Evolutionary conservation across 371 early-diverging fungal species (phyloP).

Genomic region (Rhizopus delemar): DNA sequence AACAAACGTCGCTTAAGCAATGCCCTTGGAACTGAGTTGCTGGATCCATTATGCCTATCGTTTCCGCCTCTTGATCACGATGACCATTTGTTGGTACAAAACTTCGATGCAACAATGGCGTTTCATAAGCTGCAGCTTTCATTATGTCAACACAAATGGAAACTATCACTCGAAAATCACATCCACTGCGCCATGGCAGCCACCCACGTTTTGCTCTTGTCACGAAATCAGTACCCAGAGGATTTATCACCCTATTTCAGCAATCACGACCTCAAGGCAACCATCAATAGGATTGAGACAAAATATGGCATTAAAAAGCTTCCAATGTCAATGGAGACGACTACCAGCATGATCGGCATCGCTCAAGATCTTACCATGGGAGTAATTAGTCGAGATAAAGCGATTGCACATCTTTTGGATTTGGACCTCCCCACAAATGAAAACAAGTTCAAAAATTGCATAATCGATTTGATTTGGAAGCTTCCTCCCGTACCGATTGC

Average conservation of each 20-base stretch:
- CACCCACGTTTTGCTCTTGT: constrained; percentile 21
- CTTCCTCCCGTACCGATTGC: constrained; percentile 18
- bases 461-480: constrained; percentile 21
- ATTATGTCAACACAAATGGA: constrained; percentile 24
- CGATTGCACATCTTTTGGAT: constrained; percentile 21
- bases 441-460: constrained; percentile 18
- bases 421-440: constrained; percentile 20
- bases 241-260: constrained; percentile 22
- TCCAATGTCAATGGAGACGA: constrained; percentile 18
- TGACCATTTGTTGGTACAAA: constrained; percentile 26
- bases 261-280: constrained; percentile 18
- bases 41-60: constrained; percentile 20
- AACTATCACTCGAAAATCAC: constrained; percentile 25
- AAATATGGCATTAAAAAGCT: constrained; percentile 22
- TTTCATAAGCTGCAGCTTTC: constrained; percentile 22
- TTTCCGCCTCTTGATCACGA: constrained; percentile 20
- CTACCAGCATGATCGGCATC: constrained; percentile 19
- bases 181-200: constrained; percentile 27
- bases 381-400: constrained; percentile 22
- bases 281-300: constrained; percentile 20
- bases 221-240: constrained; percentile 24
- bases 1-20: constrained; percentile 21
- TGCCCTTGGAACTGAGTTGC: constrained; percentile 18
- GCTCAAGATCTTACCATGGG: constrained; percentile 20
- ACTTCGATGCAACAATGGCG: constrained; percentile 26